These are phyloP conservation scores for Gentiana macrophylla DNA, from an alignment of 257 asterid species.

Conservation along the genomic window DNA sequence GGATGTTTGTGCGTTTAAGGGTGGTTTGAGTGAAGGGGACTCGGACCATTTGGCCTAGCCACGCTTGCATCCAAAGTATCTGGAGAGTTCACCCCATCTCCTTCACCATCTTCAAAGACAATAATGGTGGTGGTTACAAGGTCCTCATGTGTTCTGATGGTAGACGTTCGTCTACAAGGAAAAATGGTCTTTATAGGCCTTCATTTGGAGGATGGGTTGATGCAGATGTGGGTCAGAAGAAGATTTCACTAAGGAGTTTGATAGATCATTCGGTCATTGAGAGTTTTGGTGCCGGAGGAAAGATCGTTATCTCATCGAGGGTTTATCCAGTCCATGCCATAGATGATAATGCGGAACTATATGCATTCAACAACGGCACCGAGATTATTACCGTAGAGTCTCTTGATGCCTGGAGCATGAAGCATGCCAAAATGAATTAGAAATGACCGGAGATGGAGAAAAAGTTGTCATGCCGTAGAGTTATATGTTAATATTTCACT, in stretches of 20 bases:
- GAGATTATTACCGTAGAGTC: constrained; percentile 21
- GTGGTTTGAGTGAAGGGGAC: constrained; percentile 48
- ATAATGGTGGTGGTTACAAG: constrained; percentile 16
- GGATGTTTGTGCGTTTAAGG: constrained; percentile 36
- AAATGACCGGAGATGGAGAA: too few relatives aligned
- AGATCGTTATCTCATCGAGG: constrained; percentile 32
- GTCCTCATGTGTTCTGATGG: constrained; percentile 71
- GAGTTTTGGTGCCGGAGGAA: constrained; percentile 35
- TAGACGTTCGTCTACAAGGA: constrained; percentile 17
- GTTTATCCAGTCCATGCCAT: constrained; percentile 36
- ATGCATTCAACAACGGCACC: constrained; percentile 38
- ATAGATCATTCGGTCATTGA: constrained; percentile 45
- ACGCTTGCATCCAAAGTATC: constrained; percentile 52
- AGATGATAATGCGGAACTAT: constrained; percentile 19
- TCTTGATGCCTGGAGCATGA: constrained; percentile 34
- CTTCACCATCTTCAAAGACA: constrained; percentile 49
- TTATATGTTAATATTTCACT: too few relatives aligned
- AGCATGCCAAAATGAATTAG: constrained; percentile 17
- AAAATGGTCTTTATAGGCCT: constrained; percentile 26
- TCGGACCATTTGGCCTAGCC: constrained; percentile 69
- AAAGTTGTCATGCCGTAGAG: too few relatives aligned
- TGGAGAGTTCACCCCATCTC: constrained; percentile 63
- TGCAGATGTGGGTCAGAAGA: constrained; percentile 40
- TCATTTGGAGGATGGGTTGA: constrained; percentile 58
- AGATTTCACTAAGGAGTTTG: constrained; percentile 58